phyloP scores from a whole-genome alignment of 2,329 filamentous ascomycete genomes.

The Coniochaeta sp. region DNA sequence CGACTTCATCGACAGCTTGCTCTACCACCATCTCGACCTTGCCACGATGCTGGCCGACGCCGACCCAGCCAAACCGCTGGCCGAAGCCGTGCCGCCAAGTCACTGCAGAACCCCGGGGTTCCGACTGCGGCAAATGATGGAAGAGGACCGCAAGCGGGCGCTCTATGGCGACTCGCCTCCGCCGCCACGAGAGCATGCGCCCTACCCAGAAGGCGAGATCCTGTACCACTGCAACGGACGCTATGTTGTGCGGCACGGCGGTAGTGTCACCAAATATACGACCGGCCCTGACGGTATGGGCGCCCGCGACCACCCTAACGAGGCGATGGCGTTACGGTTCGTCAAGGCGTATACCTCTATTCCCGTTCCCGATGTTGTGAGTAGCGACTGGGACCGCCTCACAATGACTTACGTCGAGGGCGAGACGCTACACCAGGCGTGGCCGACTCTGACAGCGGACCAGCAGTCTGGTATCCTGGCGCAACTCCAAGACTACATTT shows the following conservation, averaged over 20 bases:
- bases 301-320: slow-evolving; percentile 10
- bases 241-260: slow-evolving; percentile 12
- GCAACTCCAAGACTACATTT: slow-evolving; percentile 15
- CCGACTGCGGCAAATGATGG: slow-evolving; percentile 4
- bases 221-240: slow-evolving; percentile 9
- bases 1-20: slow-evolving; percentile 2
- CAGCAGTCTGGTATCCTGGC: slow-evolving; percentile 13
- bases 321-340: slow-evolving; percentile 12
- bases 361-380: slow-evolving; percentile 17
- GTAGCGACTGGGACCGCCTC: slow-evolving; percentile 19
- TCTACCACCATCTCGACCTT: slow-evolving; percentile 3
- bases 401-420: slow-evolving; percentile 19
- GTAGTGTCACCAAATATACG: slow-evolving; percentile 15
- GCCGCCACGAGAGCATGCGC: slow-evolving; percentile 9
- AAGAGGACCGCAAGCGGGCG: not conserved
- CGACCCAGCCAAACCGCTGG: not conserved
- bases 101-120: not conserved
- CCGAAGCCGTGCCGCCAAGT: not conserved
- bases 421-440: slow-evolving; percentile 16
- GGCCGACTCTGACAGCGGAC: slow-evolving; percentile 10
- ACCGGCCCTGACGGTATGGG: slow-evolving; percentile 12
- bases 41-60: slow-evolving; percentile 3
- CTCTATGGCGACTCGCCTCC: slow-evolving; percentile 9
- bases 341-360: slow-evolving; percentile 17
- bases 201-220: slow-evolving; percentile 15